Conservation (phyloP, 2,329 filamentous ascomycete genomes). For the Monosporascus sp. region DNA sequence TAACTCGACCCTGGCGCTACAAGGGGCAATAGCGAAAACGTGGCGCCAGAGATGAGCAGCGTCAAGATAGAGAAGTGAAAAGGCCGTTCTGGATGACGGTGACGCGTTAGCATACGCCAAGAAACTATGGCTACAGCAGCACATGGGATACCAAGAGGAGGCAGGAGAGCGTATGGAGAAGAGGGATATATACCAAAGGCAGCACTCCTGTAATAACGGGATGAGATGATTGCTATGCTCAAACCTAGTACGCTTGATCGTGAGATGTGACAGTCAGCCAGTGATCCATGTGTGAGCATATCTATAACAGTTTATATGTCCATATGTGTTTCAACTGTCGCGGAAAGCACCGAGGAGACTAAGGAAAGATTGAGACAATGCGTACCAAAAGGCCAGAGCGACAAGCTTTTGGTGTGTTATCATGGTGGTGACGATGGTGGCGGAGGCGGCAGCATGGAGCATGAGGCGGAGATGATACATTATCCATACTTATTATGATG, state of each 20-base stretch:
- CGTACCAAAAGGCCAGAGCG: neutral
- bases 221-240: neutral
- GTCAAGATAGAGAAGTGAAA: conserved; percentile 29
- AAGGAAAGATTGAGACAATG: neutral
- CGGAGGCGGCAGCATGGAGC: no score
- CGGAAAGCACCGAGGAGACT: neutral
- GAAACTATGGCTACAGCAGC: neutral
- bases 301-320: neutral
- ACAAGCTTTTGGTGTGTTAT: neutral
- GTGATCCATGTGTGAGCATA: neutral
- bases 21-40: conserved; percentile 13
- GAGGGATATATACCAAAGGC: neutral
- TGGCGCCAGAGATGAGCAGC: conserved; percentile 17
- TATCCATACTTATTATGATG: no score
- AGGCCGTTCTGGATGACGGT: conserved; percentile 22
- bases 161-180: neutral
- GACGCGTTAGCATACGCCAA: neutral
- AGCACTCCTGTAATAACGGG: neutral
- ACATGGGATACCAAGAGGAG: neutral
- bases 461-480: no score
- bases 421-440: no score
- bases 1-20: conserved; percentile 7
- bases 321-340: neutral
- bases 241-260: neutral
- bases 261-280: no score